These are phyloP conservation scores for Cladosporium sphaerospermum DNA, from an alignment of 2,329 filamentous ascomycete species.

Conservation along the genomic window DNA sequence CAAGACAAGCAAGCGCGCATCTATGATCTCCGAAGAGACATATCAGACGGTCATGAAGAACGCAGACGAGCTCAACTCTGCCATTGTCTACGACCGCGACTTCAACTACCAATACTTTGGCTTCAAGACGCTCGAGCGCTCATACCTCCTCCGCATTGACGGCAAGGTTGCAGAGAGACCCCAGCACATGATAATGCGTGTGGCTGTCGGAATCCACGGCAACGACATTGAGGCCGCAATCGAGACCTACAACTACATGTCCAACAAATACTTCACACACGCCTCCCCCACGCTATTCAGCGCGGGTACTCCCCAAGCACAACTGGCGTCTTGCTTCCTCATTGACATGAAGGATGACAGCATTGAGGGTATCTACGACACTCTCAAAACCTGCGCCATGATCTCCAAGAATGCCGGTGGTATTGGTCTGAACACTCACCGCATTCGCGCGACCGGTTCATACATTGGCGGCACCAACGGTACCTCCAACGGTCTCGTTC, in stretches of 20 bases:
- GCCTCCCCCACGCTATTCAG: conserved; percentile 98
- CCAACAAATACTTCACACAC: conserved; percentile 96
- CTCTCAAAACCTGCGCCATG: conserved; percentile 97
- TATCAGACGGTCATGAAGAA: conserved; percentile 94
- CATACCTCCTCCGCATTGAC: conserved; percentile 90
- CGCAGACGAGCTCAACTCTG: conserved; percentile 94
- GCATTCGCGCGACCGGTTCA: conserved; percentile 92
- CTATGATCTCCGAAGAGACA: conserved; percentile 90
- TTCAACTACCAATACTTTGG: conserved; percentile 99
- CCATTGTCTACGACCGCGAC: conserved; percentile 97
- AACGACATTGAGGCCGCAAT: conserved; percentile 90
- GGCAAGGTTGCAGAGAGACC: conserved; percentile 95
- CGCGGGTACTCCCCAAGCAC: conserved; percentile 87
- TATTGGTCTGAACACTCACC: conserved; percentile 93
- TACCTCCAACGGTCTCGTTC: conserved; percentile 93
- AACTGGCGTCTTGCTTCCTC: conserved; percentile 96
- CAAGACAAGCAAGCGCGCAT: conserved; percentile 73
- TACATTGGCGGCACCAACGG: conserved; percentile 98
- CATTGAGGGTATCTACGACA: conserved; percentile 99
- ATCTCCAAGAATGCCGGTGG: conserved; percentile 99
- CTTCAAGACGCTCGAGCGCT: conserved; percentile 98
- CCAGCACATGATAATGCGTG: conserved; percentile 99
- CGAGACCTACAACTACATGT: conserved; percentile 99
- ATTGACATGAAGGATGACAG: conserved; percentile 99
- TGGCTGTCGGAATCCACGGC: conserved; percentile 92